Conservation (phyloP, 164 flowering plant species). For the Liriodendron chinense region DNA sequence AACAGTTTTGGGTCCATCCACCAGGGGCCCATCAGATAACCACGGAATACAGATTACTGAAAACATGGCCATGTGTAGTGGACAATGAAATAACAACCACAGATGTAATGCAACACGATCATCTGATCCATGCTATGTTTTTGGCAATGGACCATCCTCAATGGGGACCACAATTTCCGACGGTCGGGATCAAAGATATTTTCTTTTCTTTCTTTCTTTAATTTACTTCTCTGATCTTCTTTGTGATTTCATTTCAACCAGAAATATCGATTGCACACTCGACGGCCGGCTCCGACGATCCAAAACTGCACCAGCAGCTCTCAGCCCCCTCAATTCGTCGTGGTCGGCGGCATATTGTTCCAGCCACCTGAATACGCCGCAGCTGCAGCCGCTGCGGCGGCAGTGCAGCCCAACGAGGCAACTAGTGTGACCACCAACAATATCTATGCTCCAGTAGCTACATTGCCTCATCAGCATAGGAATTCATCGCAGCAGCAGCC, state of each 20-base stretch:
- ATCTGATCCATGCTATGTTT: too few species aligned
- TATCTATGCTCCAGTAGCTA: constrained; percentile 52
- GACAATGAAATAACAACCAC: too few species aligned
- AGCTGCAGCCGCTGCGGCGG: constrained; percentile 9
- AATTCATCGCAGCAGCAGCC: constrained; percentile 20
- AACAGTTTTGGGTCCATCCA: too few species aligned
- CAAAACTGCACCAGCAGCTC: constrained; percentile 16
- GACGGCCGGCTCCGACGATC: constrained; percentile 47
- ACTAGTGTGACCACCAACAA: constrained; percentile 16
- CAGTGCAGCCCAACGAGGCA: constrained; percentile 26
- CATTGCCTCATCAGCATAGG: constrained; percentile 11
- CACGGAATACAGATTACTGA: too few species aligned
- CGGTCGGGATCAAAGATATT: too few species aligned
- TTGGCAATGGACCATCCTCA: too few species aligned
- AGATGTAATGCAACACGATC: too few species aligned
- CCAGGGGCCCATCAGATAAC: too few species aligned
- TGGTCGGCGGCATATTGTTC: constrained; percentile 84
- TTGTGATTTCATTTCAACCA: constrained; percentile 18
- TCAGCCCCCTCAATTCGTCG: constrained; percentile 59
- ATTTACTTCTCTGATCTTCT: background rate
- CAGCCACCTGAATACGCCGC: constrained; percentile 52
- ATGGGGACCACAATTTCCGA: too few species aligned
- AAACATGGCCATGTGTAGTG: too few species aligned
- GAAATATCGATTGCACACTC: constrained; percentile 72
- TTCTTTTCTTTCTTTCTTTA: background rate